Evolutionary conservation across 2,329 filamentous ascomycete species (phyloP), one percentile per base, ranked within the genome.

Genomic region (Penicillium frequentans): DNA sequence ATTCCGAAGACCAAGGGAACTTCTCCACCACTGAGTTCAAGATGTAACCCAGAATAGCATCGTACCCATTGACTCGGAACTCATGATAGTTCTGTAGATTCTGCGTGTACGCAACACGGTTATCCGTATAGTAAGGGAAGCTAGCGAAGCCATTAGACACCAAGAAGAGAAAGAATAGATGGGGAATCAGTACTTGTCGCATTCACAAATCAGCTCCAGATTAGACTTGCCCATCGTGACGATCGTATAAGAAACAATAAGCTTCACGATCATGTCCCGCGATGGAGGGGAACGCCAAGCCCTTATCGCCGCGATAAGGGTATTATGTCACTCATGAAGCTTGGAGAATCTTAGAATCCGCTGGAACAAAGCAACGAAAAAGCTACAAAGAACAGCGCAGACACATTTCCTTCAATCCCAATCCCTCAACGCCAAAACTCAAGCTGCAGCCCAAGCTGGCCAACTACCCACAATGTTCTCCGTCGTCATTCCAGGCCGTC

Each of bases 101-200:
- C 44, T 78, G 73, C 45, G 81, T 76, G 72, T 88, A 86, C 50
- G 79, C 77, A 56, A 82, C 71, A 10, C 84, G 82, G 62, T 87
- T 79, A 54, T 79, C 81, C 55, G 88, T 81, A 55, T 83, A 81
- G 75, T 96, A 91, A 1, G 92, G 92, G 69, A 96, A 96, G 68
- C 90, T 93, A 67, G 50, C 48, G 44, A 26, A 46, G 49, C 23
- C 23, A 54, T 70, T 46, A 65, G 65, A 62, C 19, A 57, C 52
- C 26, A 44, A 49, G 27, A 23, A 6, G 13, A 33, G 11, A 6
- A 14, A 4, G 19, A 29, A 39, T 1, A 37, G 43, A 11, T 26
- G 31, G 53, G 37, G 5, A 44, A 29, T 16, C 37, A 55, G 48
- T 72, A 80, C 78, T 76, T 81, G 70, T 86, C 83, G 74, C 82